Percentiles rank a stretch among this genome's conserved stretches.
Evolutionary conservation across 2,329 filamentous ascomycete genomes (phyloP).

Genomic region (Apiospora rasikravindrae): DNA sequence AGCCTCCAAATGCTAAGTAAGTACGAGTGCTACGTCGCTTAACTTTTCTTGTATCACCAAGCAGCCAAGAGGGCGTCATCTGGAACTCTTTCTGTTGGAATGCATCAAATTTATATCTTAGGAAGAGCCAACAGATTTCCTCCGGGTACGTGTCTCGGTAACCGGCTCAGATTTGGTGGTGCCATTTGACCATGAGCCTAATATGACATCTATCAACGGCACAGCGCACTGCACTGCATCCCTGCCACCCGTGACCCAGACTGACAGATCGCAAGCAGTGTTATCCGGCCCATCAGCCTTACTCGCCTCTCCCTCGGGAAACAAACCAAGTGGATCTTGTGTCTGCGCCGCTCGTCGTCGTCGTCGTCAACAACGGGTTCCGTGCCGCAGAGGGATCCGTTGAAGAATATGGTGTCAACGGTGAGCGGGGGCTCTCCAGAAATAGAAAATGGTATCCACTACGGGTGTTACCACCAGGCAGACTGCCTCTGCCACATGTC

Average conservation of each 20-base stretch:
- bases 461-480: background rate
- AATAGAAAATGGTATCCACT: background rate
- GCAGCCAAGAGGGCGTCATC: background rate
- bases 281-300: background rate
- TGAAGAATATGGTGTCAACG: background rate
- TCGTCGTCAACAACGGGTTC: background rate
- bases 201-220: background rate
- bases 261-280: background rate
- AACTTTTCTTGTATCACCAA: background rate
- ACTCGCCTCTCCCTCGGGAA: background rate
- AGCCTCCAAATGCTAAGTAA: background rate
- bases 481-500: background rate
- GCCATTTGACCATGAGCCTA: background rate
- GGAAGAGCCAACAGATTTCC: background rate
- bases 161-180: background rate
- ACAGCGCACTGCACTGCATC: background rate
- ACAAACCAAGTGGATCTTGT: background rate
- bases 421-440: background rate
- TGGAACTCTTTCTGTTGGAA: background rate
- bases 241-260: background rate
- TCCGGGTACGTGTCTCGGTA: background rate
- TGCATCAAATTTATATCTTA: background rate
- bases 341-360: background rate
- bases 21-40: background rate
- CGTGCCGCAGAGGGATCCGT: background rate